Conservation (phyloP, 2,329 filamentous ascomycete genomes). For the Penicillium crustosum region DNA sequence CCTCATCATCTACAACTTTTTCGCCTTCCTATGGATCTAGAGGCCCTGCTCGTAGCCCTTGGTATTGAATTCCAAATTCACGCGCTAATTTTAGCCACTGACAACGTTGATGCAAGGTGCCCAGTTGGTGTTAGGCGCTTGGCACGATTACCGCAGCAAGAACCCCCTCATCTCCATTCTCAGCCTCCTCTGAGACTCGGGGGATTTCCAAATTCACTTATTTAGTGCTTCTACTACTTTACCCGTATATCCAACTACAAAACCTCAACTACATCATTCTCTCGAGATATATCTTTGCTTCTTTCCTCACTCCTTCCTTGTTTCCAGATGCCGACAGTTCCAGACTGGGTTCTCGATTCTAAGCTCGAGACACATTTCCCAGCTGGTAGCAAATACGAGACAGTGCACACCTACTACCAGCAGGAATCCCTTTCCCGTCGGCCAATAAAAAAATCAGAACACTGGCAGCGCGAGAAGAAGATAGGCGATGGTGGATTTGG, state of each 20-base stretch:
- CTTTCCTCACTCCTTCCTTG: not conserved
- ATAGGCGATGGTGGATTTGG: too few species aligned
- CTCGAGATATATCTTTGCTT: not conserved
- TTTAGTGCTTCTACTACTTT: not conserved
- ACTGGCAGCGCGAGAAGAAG: too few species aligned
- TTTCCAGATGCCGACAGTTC: not conserved
- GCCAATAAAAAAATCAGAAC: too few species aligned
- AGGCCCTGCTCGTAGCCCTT: too few species aligned
- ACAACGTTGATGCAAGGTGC: not conserved
- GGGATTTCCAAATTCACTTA: not conserved
- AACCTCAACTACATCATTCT: not conserved
- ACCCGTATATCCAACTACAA: not conserved
- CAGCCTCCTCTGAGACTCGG: not conserved
- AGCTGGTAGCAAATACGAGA: not conserved
- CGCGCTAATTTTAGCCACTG: not conserved
- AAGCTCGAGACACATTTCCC: not conserved
- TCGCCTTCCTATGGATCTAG: not conserved
- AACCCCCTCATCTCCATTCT: not conserved
- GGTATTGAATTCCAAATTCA: too few species aligned
- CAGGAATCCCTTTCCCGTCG: too few species aligned
- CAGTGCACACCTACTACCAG: too few species aligned
- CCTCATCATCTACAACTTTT: not conserved
- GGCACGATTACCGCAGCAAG: not conserved
- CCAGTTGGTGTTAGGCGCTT: not conserved
- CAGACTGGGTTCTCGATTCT: not conserved